Conservation (phyloP, 2,329 filamentous ascomycete genomes). For the Fusarium odoratissimum region DNA sequence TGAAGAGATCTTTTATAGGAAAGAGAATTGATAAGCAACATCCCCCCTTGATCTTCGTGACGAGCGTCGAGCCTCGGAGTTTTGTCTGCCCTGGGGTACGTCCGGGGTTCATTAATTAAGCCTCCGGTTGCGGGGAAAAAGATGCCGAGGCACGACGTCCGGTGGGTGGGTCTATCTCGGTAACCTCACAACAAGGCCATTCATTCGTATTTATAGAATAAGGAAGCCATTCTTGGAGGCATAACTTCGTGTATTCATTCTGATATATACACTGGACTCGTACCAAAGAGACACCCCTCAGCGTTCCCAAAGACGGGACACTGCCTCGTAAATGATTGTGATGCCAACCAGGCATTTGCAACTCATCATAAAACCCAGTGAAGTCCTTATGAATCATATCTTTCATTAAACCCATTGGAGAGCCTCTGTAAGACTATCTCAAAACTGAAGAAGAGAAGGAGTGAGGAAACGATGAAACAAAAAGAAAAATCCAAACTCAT, state of each 20-base stretch:
- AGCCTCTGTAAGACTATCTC: background rate
- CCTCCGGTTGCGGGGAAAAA: slow-evolving; percentile 45
- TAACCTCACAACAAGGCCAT: background rate
- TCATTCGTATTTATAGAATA: background rate
- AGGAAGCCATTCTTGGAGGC: background rate
- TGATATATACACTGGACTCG: background rate
- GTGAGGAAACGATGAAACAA: background rate
- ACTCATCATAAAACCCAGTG: background rate
- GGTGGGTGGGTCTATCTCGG: slow-evolving; percentile 37
- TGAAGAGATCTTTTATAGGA: slow-evolving; percentile 23
- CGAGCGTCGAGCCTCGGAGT: slow-evolving; percentile 32
- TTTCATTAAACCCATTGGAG: background rate
- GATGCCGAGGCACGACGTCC: slow-evolving; percentile 45
- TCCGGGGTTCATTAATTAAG: slow-evolving; percentile 31
- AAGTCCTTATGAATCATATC: background rate
- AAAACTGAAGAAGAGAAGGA: background rate
- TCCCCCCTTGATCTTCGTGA: slow-evolving; percentile 24
- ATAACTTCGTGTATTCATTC: background rate
- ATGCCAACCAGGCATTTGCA: background rate
- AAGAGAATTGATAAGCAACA: slow-evolving; percentile 7
- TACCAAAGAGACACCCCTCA: background rate
- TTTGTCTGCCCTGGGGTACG: slow-evolving; percentile 27
- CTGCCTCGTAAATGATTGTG: background rate
- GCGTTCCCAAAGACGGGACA: background rate
- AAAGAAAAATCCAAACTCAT: slow-evolving; percentile 2